Evolutionary conservation across 1,284 basidiomycete species (phyloP), one percentile per base, ranked within the genome.

Genomic region (Microstroma glucosiphilum): DNA sequence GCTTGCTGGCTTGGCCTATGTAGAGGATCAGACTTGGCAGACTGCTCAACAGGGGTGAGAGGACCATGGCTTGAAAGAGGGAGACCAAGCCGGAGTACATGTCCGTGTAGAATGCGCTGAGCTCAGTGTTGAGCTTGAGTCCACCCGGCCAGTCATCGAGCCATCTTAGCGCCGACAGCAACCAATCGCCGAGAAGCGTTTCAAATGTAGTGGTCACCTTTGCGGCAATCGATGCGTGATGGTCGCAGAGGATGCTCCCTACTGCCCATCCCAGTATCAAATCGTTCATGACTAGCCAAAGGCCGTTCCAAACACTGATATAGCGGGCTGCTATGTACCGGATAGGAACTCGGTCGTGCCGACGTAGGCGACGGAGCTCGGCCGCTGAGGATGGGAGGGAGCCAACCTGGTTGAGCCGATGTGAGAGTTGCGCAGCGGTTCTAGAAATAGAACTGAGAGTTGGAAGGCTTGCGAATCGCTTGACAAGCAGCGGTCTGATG

Each of bases 91-190:
- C 83, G 0, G 86, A 82, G 61, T 93, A 88, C 0, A 85, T 83
- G 62, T 87, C 84, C 40, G 87, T 86, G 71, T 92, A 89, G 74
- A 94, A 90, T 19, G 84, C 82, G 69, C 91, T 90, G 17, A 97
- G 84, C 69, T 96, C 91, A 0, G 91, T 91, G 77, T 98, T 98
- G 63, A 98, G 86, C 80, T 98, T 98, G 51, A 98, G 81, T 1
- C 96, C 94, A 0, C 89, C 91, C 0, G 94, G 94, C 93, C 96
- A 98, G 62, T 88, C 86, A 76, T 94, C 89, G 3, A 98, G 83
- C 93, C 93, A 97, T 1, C 83, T 70, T 1, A 96, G 82, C 0
- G 84, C 82, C 19, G 81, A 81, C 4, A 37, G 9, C 30, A 37
- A 3, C 30, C 30, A 37, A 37, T 3, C 9, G 3, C 30, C 30